These are phyloP conservation scores for Exsudoporus floridanus DNA, from an alignment of 1,284 basidiomycete genomes.

Conservation along the genomic window DNA sequence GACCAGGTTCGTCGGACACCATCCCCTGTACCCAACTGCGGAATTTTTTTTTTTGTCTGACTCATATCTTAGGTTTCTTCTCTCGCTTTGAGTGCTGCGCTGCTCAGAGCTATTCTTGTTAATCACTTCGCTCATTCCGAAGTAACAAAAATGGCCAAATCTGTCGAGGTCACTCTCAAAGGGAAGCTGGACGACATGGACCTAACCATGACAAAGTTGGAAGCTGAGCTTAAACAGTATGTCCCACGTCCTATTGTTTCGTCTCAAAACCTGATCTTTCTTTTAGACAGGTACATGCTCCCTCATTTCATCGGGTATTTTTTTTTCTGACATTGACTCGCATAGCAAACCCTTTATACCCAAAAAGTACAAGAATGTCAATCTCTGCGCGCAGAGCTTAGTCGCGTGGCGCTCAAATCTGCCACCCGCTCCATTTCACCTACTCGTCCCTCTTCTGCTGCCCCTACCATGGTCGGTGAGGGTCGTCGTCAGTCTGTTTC, in stretches of 20 bases:
- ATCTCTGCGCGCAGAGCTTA: constrained; percentile 62
- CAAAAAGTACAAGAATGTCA: constrained; percentile 71
- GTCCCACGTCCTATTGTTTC: constrained; percentile 33
- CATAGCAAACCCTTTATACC: constrained; percentile 57
- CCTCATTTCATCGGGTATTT: neutral
- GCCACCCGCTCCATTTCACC: constrained; percentile 38
- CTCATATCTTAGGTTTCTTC: constrained; percentile 50
- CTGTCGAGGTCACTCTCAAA: constrained; percentile 57
- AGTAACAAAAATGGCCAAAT: constrained; percentile 62
- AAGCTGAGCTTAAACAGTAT: constrained; percentile 68
- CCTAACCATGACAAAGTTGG: constrained; percentile 54
- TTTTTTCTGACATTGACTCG: constrained; percentile 15
- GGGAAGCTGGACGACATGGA: constrained; percentile 64
- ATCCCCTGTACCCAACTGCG: constrained; percentile 38
- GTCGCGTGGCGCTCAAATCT: constrained; percentile 47
- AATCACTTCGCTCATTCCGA: constrained; percentile 77
- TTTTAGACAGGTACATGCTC: constrained; percentile 34
- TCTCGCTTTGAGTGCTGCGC: constrained; percentile 62
- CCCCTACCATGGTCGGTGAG: constrained; percentile 23
- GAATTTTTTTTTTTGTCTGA: constrained; percentile 19
- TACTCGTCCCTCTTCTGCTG: constrained; percentile 29
- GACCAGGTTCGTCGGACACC: constrained; percentile 48
- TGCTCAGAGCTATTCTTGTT: constrained; percentile 75
- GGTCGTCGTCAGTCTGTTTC: constrained; percentile 33
- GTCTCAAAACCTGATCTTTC: constrained; percentile 23